Conservation (phyloP, 345 rosid species). For the Noccaea bulbosa region DNA sequence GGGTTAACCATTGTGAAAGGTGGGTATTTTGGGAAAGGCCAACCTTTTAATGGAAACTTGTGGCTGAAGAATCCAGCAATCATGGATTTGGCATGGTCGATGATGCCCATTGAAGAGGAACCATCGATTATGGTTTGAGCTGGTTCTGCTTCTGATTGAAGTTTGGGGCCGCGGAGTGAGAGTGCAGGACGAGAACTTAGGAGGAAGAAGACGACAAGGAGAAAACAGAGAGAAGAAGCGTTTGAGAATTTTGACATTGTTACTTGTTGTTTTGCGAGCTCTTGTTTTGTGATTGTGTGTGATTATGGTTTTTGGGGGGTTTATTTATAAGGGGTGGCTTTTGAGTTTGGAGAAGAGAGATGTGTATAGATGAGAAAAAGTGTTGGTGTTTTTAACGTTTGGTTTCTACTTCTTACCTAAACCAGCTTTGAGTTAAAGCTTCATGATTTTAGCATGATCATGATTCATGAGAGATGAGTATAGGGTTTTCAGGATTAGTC, state of each 20-base stretch:
- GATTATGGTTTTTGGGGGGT: background rate
- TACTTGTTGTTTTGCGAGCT: constrained; percentile 12
- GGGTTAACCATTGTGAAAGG: constrained; percentile 42
- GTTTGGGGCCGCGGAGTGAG: constrained; percentile 36
- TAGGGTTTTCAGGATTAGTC: background rate
- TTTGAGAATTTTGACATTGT: constrained; percentile 38
- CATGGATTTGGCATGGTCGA: constrained; percentile 31
- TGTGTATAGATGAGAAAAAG: constrained; percentile 13
- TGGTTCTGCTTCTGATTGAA: constrained; percentile 5
- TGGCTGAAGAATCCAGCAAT: constrained; percentile 43
- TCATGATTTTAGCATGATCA: constrained; percentile 38
- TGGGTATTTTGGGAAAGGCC: constrained; percentile 44
- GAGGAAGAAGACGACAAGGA: constrained; percentile 27
- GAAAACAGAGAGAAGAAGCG: constrained; percentile 35
- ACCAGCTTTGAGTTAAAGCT: constrained; percentile 15
- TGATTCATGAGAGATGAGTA: constrained; percentile 13
- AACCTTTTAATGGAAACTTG: constrained; percentile 35
- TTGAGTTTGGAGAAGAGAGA: constrained; percentile 13
- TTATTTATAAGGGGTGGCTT: constrained; percentile 22
- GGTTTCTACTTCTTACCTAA: constrained; percentile 44
- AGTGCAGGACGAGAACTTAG: constrained; percentile 27
- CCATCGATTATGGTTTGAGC: constrained; percentile 14
- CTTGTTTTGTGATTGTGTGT: constrained; percentile 28
- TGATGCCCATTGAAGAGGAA: constrained; percentile 30
- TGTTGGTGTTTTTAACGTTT: constrained; percentile 30